phyloP scores from a whole-genome alignment of 306 rosid species.

The Rosa rugosa region DNA sequence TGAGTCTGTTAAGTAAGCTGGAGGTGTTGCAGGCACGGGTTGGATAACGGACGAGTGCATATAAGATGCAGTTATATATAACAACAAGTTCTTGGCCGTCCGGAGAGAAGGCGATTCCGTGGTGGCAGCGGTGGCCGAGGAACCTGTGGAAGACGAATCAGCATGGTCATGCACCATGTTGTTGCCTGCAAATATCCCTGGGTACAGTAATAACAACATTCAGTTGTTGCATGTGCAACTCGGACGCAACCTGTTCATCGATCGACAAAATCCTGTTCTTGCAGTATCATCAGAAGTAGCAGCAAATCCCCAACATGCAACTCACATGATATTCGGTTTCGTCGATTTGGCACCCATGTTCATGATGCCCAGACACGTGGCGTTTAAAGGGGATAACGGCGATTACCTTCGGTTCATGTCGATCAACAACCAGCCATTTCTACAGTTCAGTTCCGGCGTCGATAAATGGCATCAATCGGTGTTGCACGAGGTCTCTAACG shows the following conservation, averaged over 20 bases:
- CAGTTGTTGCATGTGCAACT: background rate
- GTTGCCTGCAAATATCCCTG: background rate
- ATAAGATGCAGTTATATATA: background rate
- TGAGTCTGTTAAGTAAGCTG: background rate
- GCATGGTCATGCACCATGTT: conserved; percentile 1
- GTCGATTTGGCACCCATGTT: background rate
- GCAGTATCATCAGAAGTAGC: background rate
- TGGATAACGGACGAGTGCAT: background rate
- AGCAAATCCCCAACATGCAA: background rate
- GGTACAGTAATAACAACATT: background rate
- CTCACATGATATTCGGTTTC: background rate
- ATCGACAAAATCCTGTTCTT: background rate
- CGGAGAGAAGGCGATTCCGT: background rate
- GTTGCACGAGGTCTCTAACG: background rate
- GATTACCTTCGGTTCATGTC: background rate
- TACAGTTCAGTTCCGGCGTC: background rate
- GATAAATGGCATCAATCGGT: background rate
- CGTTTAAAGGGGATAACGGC: background rate
- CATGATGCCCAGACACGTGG: background rate
- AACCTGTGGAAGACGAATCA: background rate
- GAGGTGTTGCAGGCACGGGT: background rate
- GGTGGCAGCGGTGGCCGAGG: background rate
- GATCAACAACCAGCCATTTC: background rate
- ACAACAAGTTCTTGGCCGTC: background rate
- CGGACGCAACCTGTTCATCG: background rate